Percentiles rank a stretch among this genome's conserved stretches.
These are phyloP conservation scores for Anthostomella pinea DNA, from an alignment of 2,329 filamentous ascomycete species.

Conservation along the genomic window DNA sequence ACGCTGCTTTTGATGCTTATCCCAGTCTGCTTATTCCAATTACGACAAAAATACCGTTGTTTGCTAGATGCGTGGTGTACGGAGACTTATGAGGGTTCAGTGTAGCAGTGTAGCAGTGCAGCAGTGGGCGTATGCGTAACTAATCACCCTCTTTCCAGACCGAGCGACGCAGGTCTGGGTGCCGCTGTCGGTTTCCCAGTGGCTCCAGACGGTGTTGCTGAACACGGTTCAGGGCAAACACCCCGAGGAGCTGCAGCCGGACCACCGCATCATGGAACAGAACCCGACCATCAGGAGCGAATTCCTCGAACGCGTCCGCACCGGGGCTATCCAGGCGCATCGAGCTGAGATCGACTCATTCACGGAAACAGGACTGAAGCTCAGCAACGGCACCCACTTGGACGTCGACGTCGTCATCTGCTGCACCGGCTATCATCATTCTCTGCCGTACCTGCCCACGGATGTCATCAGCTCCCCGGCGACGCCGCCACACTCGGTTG, in stretches of 20 bases:
- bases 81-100: no score
- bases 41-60: no score
- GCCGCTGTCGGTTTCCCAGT: conserved; percentile 26
- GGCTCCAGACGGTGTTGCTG: conserved; percentile 31
- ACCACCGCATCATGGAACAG: conserved; percentile 34
- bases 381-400: conserved; percentile 28
- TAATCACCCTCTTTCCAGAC: no score
- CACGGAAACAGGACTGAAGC: conserved; percentile 25
- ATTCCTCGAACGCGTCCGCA: conserved; percentile 33
- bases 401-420: conserved; percentile 21
- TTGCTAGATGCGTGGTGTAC: no score
- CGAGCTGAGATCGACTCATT: conserved; percentile 30
- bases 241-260: conserved; percentile 31
- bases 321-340: conserved; percentile 32
- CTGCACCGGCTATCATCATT: conserved; percentile 9
- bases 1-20: no score
- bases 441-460: conserved; percentile 26
- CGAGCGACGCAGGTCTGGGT: conserved; percentile 30
- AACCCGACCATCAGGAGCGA: conserved; percentile 34
- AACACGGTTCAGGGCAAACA: conserved; percentile 30
- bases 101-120: no score
- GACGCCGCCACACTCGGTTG: conserved; percentile 23
- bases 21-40: no score
- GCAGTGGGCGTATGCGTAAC: no score
- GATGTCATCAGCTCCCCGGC: conserved; percentile 21